Evolutionary conservation across 1,284 basidiomycete genomes (phyloP).

Genomic region (Cutaneotrichosporon mucoides): DNA sequence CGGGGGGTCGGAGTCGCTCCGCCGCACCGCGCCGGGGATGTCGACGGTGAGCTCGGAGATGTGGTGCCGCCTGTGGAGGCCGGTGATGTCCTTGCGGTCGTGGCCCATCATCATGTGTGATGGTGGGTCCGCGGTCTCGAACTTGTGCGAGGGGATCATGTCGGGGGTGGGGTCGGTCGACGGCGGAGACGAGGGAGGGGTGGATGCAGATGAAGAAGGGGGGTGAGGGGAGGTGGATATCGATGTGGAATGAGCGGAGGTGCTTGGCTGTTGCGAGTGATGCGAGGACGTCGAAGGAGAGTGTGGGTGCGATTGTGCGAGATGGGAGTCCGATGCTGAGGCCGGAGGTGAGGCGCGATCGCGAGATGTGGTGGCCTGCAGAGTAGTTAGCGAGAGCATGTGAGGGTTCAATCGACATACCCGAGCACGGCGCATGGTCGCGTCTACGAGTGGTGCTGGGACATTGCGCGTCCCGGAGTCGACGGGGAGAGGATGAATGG

Average conservation of each 20-base stretch:
- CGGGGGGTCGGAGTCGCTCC: slow-evolving; percentile 11
- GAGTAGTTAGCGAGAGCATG: background rate
- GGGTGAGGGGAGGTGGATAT: too few species aligned
- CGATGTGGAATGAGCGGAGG: background rate
- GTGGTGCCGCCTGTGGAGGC: background rate
- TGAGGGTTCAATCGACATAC: background rate
- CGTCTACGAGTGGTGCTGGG: too few species aligned
- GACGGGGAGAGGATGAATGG: too few species aligned
- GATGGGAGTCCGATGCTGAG: background rate
- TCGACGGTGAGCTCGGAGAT: slow-evolving; percentile 38
- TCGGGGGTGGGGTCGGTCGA: background rate
- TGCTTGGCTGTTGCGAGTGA: background rate
- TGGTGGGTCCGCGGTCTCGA: background rate
- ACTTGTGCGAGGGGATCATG: background rate
- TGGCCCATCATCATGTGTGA: background rate
- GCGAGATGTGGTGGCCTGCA: background rate
- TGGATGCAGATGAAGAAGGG: background rate
- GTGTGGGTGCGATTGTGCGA: background rate
- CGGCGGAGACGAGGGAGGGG: background rate
- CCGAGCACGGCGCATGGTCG: slow-evolving; percentile 3
- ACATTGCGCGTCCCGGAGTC: too few species aligned
- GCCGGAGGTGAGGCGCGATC: background rate
- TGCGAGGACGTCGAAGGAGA: background rate
- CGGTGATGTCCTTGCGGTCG: background rate
- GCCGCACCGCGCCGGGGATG: slow-evolving; percentile 25